phyloP scores from a whole-genome alignment of 2,329 filamentous ascomycete genomes.

The Lizonia empirigonia region DNA sequence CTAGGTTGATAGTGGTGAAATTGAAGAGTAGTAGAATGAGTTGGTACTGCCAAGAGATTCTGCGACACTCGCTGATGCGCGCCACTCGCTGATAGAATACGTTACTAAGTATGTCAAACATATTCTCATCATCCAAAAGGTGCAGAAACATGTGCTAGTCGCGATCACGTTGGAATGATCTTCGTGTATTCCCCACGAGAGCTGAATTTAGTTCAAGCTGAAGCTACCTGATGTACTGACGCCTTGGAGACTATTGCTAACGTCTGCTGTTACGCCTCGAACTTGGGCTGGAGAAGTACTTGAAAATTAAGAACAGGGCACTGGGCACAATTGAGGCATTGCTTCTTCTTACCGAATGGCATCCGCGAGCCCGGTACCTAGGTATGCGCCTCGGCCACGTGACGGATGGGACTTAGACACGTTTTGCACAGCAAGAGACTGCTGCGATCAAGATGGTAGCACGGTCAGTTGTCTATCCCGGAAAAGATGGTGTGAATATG shows the following conservation, averaged over 20 bases:
- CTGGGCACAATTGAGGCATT: not conserved
- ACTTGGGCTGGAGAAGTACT: not conserved
- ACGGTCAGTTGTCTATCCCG: not conserved
- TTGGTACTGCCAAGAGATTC: no score
- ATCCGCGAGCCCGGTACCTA: not conserved
- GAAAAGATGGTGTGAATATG: constrained; percentile 54
- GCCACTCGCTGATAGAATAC: no score
- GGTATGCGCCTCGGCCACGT: not conserved
- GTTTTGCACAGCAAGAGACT: not conserved
- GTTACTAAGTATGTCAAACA: no score
- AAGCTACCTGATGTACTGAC: not conserved
- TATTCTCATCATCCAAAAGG: no score
- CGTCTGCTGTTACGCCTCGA: constrained; percentile 1
- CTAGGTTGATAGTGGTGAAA: no score
- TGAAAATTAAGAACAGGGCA: not conserved
- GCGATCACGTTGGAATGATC: no score
- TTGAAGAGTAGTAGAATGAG: no score
- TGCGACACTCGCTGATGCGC: no score
- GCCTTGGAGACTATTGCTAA: not conserved
- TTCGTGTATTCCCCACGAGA: no score
- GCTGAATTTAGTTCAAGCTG: no score
- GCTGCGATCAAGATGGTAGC: not conserved
- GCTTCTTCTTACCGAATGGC: not conserved
- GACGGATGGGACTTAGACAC: constrained; percentile 2
- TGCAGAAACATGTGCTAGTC: no score